Evolutionary conservation across 2,329 filamentous ascomycete species (phyloP), one percentile per base, ranked within the genome.

Genomic region (Ceratocystis diversiconidia): DNA sequence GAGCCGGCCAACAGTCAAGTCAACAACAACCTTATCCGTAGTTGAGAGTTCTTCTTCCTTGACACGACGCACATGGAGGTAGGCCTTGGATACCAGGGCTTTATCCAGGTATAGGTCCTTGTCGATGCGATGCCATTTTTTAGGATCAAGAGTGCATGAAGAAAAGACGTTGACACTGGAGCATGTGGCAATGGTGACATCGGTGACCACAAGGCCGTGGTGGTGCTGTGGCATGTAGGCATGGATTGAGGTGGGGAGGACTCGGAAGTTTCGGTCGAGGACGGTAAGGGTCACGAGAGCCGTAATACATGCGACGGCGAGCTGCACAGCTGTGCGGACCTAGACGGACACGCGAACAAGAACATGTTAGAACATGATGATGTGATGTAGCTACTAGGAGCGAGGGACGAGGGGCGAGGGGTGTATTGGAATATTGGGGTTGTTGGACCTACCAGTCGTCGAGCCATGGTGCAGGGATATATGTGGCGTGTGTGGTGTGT

Each of bases 191-290:
- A 96, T 81, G 43, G 86, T 89, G 67, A 96, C 80, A 76, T 96
- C 92, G 72, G 90, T 95, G 71, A 96, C 84, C 71, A 95, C 85
- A 67, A 88, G 82, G 69, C 91, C 91, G 55, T 89, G 84, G 72
- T 95, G 89, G 75, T 96, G 91, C 68, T 85, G 83, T 30, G 92
- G 92, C 72, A 95, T 85, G 75, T 92, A 89, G 74, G 85, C 88
- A 79, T 96, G 92, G 70, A 96, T 87, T 68, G 87, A 84, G 71
- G 86, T 85, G 52, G 92, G 92, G 44, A 96, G 84, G 67, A 96
- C 88, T 70, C 89, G 84, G 78, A 94, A 95, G 73, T 88, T 89
- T 72, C 86, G 89, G 77, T 96, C 92, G 78, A 96, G 85, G 74
- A 95, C 82, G 75, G 92, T 85, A 70, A 91, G 76, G 71, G 92